Evolutionary conservation across 176 grass and related monocot genomes (phyloP).

Genomic region (Saccharum spontaneum): DNA sequence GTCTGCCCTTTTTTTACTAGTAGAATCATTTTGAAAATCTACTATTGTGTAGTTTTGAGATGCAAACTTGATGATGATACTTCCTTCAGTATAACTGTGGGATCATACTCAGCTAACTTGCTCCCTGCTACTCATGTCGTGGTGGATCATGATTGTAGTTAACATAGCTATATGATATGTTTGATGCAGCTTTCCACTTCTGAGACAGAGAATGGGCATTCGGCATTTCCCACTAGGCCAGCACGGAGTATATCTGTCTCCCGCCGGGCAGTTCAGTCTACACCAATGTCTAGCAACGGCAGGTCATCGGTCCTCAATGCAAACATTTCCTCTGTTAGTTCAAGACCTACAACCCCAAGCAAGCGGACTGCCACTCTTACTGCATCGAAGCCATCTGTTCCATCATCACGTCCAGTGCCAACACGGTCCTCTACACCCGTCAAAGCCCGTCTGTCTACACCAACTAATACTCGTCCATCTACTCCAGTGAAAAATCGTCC

Average conservation of each 20-base stretch:
- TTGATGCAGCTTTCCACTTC: conserved; percentile 65
- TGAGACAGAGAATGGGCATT: conserved; percentile 70
- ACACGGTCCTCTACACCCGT: conserved; percentile 69
- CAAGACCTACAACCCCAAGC: conserved; percentile 71
- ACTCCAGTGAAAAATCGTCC: conserved; percentile 57
- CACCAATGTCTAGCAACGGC: conserved; percentile 45
- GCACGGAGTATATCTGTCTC: conserved; percentile 73
- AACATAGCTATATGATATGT: conserved; percentile 34
- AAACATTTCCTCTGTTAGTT: conserved; percentile 66
- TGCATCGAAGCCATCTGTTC: conserved; percentile 51
- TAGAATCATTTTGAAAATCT: neutral
- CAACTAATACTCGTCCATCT: conserved; percentile 51
- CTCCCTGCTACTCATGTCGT: neutral
- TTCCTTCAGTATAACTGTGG: neutral
- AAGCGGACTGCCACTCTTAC: conserved; percentile 50
- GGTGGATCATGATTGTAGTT: conserved; percentile 20
- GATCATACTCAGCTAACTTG: conserved; percentile 7
- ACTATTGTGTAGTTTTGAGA: neutral
- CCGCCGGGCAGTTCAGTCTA: conserved; percentile 53
- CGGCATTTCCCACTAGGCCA: conserved; percentile 46
- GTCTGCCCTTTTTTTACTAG: no score
- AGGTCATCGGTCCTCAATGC: conserved; percentile 62
- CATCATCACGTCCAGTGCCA: conserved; percentile 46
- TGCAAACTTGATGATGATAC: conserved; percentile 1
- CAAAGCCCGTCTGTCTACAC: conserved; percentile 57